Base-by-base conservation (phyloP, 192 early-diverging fungal species). In the Dissophora ornata region DNA sequence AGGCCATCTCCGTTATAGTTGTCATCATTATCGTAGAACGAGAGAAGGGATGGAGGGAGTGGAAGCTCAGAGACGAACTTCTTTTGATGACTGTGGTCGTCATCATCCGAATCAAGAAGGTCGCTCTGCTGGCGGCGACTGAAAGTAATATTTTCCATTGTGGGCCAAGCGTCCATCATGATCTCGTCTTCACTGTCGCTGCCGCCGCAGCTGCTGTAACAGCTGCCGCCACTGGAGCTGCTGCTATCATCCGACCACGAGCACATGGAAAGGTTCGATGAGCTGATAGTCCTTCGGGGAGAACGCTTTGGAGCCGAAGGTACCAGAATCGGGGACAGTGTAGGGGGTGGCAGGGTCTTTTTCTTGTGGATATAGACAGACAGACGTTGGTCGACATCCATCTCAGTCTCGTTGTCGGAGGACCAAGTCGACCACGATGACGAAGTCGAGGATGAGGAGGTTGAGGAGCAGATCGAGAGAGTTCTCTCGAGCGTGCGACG, bases 271-370 rank as follows among this genome's bases (percentile, higher is more conserved):
- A 62, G 15, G 7, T 21, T 21, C 0, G 47, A 50, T 0, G 21
- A 51, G 47, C 45, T 32, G 3, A n/a, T 29, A 36, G 47, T 26
- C 25, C 36, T 33, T 21, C 13, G 50, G 38, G 16, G 28, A 61
- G 22, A 18, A 38, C 5, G 56, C 24, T 47, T 15, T 19, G 56
- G 25, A 2, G 19, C n/a, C 32, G 47, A 49, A 19, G 68, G 44
- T n/a, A 63, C 21, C 2, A 71, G 51, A 10, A 56, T 63, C 8
- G 69, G 60, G 8, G 69, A 51, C 26, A 71, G 33, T 2, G 69
- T 71, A 6, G 69, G 69, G 1, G 69, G 69, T 4, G 69, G 69
- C 15, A 71, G 26, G 15, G n/a, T 33, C 54, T 71, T 71, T 26
- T 63, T 63, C 47, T 70, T 70, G 53, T 54, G 59, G 22, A 44